Percentiles rank a stretch among this genome's conserved stretches.
phyloP scores from a whole-genome alignment of 257 asterid species.

The Anisodus tanguticus region DNA sequence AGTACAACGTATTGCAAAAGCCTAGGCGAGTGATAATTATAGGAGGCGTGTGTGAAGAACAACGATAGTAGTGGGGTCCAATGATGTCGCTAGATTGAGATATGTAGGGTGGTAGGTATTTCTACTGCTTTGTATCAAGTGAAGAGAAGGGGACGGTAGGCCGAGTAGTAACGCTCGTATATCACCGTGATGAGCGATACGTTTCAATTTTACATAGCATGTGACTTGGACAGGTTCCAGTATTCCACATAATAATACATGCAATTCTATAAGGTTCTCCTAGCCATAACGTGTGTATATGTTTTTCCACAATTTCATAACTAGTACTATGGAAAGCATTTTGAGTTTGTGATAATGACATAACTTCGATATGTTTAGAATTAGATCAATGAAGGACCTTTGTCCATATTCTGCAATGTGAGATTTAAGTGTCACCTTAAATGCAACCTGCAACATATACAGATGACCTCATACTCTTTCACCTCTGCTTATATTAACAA shows the following conservation, averaged over 20 bases:
- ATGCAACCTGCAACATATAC: constrained; percentile 52
- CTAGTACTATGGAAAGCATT: neutral
- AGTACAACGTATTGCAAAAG: neutral
- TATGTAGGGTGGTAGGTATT: neutral
- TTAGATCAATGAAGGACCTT: neutral
- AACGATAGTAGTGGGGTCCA: neutral
- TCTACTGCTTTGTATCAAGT: neutral
- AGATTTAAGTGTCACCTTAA: constrained; percentile 52
- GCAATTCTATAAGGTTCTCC: neutral
- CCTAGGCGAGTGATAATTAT: neutral
- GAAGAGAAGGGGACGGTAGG: neutral
- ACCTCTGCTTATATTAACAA: constrained; percentile 63
- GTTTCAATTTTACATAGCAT: neutral
- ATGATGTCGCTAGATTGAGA: neutral
- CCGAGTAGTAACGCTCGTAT: neutral
- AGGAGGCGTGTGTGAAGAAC: neutral
- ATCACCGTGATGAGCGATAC: neutral
- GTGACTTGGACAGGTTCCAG: neutral
- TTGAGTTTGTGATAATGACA: neutral
- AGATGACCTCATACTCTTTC: constrained; percentile 69
- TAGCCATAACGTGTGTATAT: neutral
- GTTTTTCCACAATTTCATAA: neutral
- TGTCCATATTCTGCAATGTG: constrained; percentile 34
- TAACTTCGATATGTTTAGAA: neutral
- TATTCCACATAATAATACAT: neutral